Percentiles rank a stretch among this genome's conserved stretches.
Evolutionary conservation across 352 stramenopile species (phyloP).

Genomic region (Globisporangium orthogonon): DNA sequence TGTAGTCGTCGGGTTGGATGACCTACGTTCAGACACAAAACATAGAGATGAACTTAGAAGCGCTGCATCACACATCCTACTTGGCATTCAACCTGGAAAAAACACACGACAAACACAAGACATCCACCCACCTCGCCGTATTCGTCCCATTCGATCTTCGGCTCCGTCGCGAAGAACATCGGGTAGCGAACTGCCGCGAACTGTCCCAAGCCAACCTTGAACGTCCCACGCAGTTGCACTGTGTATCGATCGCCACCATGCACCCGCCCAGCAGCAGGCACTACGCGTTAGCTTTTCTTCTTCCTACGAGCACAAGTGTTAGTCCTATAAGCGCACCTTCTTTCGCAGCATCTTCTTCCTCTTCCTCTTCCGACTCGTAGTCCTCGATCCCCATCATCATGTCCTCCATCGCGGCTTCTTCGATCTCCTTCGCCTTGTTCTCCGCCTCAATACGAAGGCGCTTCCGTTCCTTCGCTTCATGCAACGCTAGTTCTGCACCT

Average conservation of each 20-base stretch:
- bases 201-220: conserved; percentile 81
- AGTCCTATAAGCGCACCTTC: conserved; percentile 24
- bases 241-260: not conserved
- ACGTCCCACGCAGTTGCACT: conserved; percentile 80
- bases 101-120: not conserved
- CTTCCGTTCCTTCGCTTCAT: conserved; percentile 84
- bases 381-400: conserved; percentile 91
- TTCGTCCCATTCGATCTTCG: conserved; percentile 87
- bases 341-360: conserved; percentile 56
- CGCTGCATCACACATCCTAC: not conserved
- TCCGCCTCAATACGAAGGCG: conserved; percentile 78
- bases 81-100: not conserved
- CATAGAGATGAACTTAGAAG: not conserved
- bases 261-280: not conserved
- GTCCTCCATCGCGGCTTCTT: conserved; percentile 87
- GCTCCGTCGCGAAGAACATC: conserved; percentile 85
- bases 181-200: conserved; percentile 80
- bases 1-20: conserved; percentile 80
- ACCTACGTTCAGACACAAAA: conserved; percentile 24
- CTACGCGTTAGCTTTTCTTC: not conserved
- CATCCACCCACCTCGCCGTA: conserved; percentile 61
- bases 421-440: conserved; percentile 85
- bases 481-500: conserved; percentile 75
- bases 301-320: not conserved
- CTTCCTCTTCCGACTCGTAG: conserved; percentile 81